These are phyloP conservation scores for Tricholoma furcatifolium DNA, from an alignment of 768 basidiomycete species.

Conservation along the genomic window DNA sequence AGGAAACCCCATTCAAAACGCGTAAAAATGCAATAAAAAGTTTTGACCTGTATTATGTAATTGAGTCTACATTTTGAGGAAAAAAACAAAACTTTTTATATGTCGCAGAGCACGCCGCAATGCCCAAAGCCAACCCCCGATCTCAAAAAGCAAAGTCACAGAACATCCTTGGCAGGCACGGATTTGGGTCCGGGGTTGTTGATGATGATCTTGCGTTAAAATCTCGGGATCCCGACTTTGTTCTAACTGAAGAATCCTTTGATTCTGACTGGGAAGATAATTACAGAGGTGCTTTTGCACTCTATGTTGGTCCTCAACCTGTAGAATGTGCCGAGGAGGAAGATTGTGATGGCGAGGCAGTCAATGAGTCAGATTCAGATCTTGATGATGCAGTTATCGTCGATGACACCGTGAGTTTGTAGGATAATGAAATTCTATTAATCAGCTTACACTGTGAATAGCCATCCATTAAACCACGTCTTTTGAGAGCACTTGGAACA, in stretches of 20 bases:
- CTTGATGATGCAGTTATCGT: not conserved
- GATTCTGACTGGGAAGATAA: not conserved
- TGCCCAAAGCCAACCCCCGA: not conserved
- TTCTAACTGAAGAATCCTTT: too few species aligned
- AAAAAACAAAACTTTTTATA: not conserved
- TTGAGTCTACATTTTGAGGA: not conserved
- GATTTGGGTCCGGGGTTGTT: not conserved
- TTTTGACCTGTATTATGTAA: not conserved
- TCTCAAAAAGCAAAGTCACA: not conserved
- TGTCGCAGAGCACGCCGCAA: not conserved
- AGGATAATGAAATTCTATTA: not conserved
- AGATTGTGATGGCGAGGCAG: not conserved
- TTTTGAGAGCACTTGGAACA: not conserved
- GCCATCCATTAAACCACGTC: not conserved
- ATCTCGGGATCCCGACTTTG: too few species aligned
- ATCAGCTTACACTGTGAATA: not conserved
- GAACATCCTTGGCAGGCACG: not conserved
- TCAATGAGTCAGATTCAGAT: not conserved
- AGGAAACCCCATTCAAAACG: not conserved
- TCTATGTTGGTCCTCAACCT: not conserved
- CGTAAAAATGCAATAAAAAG: too few species aligned
- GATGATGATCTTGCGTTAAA: not conserved
- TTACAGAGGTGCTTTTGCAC: not conserved
- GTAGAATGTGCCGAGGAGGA: not conserved
- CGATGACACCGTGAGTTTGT: not conserved